These are phyloP conservation scores for Pterothamnion heteromorphum DNA, from an alignment of 31 red algal genomes.

Conservation along the genomic window DNA sequence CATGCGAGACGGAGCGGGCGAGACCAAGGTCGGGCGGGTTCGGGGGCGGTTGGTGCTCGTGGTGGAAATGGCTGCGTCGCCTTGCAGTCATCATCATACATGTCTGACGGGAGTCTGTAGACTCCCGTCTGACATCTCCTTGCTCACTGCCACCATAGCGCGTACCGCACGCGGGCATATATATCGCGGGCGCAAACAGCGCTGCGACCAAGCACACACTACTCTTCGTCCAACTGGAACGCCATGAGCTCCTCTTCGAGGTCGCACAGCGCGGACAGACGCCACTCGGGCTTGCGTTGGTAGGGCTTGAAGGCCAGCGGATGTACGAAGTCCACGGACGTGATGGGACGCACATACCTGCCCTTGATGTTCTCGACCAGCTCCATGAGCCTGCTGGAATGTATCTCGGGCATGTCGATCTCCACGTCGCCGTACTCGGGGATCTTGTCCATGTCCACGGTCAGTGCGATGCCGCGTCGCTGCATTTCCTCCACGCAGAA, in stretches of 20 bases:
- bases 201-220: no score
- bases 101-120: no score
- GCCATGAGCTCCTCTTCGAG: conserved; percentile 27
- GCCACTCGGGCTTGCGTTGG: neutral
- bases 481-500: conserved; percentile 46
- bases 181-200: no score
- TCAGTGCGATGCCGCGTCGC: conserved; percentile 6
- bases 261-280: neutral
- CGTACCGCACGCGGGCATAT: no score
- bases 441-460: neutral
- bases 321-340: neutral
- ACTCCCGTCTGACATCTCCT: no score
- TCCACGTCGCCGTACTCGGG: neutral
- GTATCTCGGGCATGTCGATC: neutral
- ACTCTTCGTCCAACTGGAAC: no score
- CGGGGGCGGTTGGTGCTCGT: no score
- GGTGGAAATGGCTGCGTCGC: no score
- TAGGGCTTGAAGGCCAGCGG: conserved; percentile 18
- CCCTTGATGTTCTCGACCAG: neutral
- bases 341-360: conserved; percentile 34
- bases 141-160: no score
- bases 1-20: no score
- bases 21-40: no score
- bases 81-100: no score
- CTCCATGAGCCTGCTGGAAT: neutral